Conservation (phyloP, 495 filamentous ascomycete genomes). For the Glarea lozoyensis region DNA sequence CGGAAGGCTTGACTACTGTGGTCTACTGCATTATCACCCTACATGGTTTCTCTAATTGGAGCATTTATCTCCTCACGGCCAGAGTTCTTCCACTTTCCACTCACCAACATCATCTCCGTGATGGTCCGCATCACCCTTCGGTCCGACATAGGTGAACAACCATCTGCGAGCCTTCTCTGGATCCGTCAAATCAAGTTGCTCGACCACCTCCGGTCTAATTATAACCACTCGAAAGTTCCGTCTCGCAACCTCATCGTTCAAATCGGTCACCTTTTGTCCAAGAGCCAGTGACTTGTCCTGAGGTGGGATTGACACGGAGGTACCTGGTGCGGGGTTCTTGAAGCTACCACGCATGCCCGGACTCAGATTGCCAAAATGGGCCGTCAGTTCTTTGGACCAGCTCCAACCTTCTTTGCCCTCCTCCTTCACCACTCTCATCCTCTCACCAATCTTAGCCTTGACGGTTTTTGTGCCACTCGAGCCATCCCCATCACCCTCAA, state of each 20-base stretch:
- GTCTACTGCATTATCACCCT: background rate
- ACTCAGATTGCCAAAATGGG: slow-evolving; percentile 79
- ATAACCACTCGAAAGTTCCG: slow-evolving; percentile 80
- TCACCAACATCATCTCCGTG: slow-evolving; percentile 33
- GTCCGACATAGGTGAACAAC: slow-evolving; percentile 50
- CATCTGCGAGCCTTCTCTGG: slow-evolving; percentile 54
- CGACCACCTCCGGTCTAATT: slow-evolving; percentile 70
- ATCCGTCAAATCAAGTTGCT: slow-evolving; percentile 64
- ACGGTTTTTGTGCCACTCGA: slow-evolving; percentile 37
- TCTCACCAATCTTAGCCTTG: slow-evolving; percentile 34
- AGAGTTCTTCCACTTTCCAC: slow-evolving; percentile 75
- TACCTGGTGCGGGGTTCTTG: slow-evolving; percentile 66
- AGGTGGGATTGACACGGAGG: slow-evolving; percentile 34
- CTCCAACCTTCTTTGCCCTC: slow-evolving; percentile 38
- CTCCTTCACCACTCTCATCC: slow-evolving; percentile 22
- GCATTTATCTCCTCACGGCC: slow-evolving; percentile 53
- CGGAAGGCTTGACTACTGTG: too few species aligned
- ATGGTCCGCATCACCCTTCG: slow-evolving; percentile 17
- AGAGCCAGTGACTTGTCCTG: slow-evolving; percentile 42
- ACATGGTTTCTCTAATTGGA: too few species aligned
- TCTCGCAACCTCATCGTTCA: slow-evolving; percentile 53
- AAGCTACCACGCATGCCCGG: slow-evolving; percentile 76
- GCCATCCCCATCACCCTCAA: slow-evolving; percentile 36
- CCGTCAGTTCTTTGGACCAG: slow-evolving; percentile 68
- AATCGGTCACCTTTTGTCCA: slow-evolving; percentile 59